A percentile compares a stretch with the other conserved stretches of the same genome.
These are phyloP conservation scores for Trifolium dubium DNA, from an alignment of 306 rosid genomes.

Conservation along the genomic window DNA sequence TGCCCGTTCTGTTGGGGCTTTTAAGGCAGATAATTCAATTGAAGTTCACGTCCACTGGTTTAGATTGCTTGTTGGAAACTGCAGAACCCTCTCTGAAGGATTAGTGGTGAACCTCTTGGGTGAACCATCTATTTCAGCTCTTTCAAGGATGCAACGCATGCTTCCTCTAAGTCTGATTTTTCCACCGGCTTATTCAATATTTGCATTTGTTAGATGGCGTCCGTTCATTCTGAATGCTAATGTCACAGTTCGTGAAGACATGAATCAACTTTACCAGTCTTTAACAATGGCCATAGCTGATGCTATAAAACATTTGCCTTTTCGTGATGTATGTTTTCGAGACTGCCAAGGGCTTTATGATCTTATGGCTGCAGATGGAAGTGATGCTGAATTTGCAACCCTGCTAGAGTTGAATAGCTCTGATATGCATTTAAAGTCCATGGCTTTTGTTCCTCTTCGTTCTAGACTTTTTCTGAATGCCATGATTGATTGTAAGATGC, in stretches of 20 bases:
- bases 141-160: conserved; percentile 92
- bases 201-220: conserved; percentile 78
- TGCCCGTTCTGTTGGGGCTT: conserved; percentile 72
- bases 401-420: conserved; percentile 80
- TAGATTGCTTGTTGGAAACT: conserved; percentile 91
- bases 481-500: conserved; percentile 85
- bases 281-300: conserved; percentile 69
- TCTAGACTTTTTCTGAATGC: conserved; percentile 86
- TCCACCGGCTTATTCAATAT: conserved; percentile 94
- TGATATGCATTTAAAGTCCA: conserved; percentile 69
- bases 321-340: conserved; percentile 89
- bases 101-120: conserved; percentile 87
- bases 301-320: conserved; percentile 83
- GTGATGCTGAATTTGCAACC: conserved; percentile 84
- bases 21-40: conserved; percentile 65
- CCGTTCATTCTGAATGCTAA: conserved; percentile 66
- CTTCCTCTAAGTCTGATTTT: conserved; percentile 82
- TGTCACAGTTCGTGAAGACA: conserved; percentile 70
- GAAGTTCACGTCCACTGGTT: conserved; percentile 94
- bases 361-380: conserved; percentile 71
- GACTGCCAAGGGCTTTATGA: conserved; percentile 88
- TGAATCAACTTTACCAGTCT: conserved; percentile 76
- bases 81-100: conserved; percentile 81
- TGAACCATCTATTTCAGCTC: conserved; percentile 81
- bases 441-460: conserved; percentile 94